A percentile compares a stretch with the other conserved stretches of the same genome.
These are phyloP conservation scores for Myxozyma sirexii DNA, from an alignment of 805 yeast genomes.

Conservation along the genomic window DNA sequence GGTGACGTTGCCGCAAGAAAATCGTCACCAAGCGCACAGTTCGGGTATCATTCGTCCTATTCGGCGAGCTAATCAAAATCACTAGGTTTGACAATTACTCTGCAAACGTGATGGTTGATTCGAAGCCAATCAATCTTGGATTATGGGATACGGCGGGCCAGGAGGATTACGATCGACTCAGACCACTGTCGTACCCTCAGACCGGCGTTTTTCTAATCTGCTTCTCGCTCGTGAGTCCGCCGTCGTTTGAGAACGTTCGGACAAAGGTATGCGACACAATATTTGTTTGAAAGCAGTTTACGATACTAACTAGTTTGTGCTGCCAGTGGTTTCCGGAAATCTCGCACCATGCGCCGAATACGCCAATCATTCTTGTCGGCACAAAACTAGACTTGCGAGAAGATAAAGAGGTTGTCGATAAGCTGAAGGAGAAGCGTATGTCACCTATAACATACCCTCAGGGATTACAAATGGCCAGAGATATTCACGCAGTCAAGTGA, in stretches of 20 bases:
- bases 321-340: slow-evolving; percentile 83
- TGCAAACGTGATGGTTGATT: slow-evolving; percentile 79
- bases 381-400: slow-evolving; percentile 88
- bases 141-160: slow-evolving; percentile 98
- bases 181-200: slow-evolving; percentile 90
- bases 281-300: too few relatives aligned
- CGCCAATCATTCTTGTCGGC: slow-evolving; percentile 74
- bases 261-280: slow-evolving; percentile 58
- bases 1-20: background rate
- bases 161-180: slow-evolving; percentile 83
- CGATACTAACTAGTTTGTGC: too few relatives aligned
- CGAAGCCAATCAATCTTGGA: slow-evolving; percentile 80
- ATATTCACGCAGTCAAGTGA: slow-evolving; percentile 71
- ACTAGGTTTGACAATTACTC: slow-evolving; percentile 78
- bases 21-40: background rate
- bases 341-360: slow-evolving; percentile 74
- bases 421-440: slow-evolving; percentile 60
- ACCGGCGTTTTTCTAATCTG: slow-evolving; percentile 87
- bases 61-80: too few relatives aligned
- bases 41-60: too few relatives aligned
- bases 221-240: slow-evolving; percentile 79
- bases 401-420: slow-evolving; percentile 71
- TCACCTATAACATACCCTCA: slow-evolving; percentile 65
- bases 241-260: slow-evolving; percentile 76
- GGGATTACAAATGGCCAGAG: slow-evolving; percentile 68